Conservation (phyloP, 2,329 filamentous ascomycete species). For the Aspergillus sp. region DNA sequence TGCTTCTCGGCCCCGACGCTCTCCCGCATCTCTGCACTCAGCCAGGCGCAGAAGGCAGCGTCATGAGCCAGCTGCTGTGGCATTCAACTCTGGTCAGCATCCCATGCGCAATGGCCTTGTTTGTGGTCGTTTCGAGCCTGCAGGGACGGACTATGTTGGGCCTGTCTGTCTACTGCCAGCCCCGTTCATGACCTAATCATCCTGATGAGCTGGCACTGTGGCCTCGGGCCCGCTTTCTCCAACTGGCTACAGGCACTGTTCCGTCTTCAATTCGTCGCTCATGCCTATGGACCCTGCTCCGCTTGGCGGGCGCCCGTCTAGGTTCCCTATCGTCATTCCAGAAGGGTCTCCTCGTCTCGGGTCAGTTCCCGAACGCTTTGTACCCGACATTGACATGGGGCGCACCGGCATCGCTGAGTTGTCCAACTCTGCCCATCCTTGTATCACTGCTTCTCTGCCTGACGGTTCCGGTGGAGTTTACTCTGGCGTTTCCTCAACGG, state of each 20-base stretch:
- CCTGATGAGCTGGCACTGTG: conserved; percentile 24
- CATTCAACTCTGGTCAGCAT: too few species aligned
- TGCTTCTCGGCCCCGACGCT: too few species aligned
- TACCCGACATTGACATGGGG: conserved; percentile 12
- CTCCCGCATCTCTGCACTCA: too few species aligned
- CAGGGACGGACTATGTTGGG: not conserved
- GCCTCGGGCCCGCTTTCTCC: conserved; percentile 14
- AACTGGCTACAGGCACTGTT: conserved; percentile 8
- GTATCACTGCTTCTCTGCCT: conserved; percentile 16
- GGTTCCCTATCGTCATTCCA: conserved; percentile 7
- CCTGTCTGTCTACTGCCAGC: not conserved
- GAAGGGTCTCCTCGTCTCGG: conserved; percentile 6
- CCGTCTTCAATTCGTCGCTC: conserved; percentile 16
- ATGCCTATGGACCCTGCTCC: conserved; percentile 16
- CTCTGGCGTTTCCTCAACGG: conserved; percentile 29
- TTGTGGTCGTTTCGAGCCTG: not conserved
- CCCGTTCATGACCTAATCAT: conserved; percentile 6
- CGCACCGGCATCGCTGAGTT: conserved; percentile 15
- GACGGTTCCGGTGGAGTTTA: conserved; percentile 14
- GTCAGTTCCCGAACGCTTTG: conserved; percentile 6
- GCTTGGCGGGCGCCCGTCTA: conserved; percentile 16
- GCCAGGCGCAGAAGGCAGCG: not conserved
- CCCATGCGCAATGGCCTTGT: not conserved
- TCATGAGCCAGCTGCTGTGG: too few species aligned
- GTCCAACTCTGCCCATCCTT: conserved; percentile 15